Evolutionary conservation across 352 stramenopile genomes (phyloP).

Genomic region (Thraustochytrium sp.): DNA sequence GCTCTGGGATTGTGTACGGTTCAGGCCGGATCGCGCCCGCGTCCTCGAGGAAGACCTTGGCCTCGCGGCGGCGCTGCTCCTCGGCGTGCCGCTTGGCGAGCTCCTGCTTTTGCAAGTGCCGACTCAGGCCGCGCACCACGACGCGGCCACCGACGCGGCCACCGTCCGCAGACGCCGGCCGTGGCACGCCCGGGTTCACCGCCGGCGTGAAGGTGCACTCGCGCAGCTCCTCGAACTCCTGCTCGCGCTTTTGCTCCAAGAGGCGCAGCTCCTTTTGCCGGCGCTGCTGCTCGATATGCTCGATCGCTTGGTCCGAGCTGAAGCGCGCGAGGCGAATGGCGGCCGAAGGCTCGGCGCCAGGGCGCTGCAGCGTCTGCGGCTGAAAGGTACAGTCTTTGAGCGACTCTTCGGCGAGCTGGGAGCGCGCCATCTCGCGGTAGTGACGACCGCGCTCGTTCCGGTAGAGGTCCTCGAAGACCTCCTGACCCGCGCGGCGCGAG

Average conservation of each 20-base stretch:
- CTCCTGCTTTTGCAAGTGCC: constrained; percentile 69
- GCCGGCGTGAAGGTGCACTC: constrained; percentile 20
- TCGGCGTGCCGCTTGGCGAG: constrained; percentile 62
- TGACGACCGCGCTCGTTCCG: constrained; percentile 44
- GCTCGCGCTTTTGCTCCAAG: constrained; percentile 17
- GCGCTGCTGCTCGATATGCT: not conserved
- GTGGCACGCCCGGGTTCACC: constrained; percentile 36
- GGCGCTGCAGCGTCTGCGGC: constrained; percentile 53
- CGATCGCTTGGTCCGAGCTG: not conserved
- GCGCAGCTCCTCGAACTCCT: constrained; percentile 10
- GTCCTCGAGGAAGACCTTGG: constrained; percentile 43
- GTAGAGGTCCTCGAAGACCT: constrained; percentile 42
- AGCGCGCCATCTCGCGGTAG: constrained; percentile 55
- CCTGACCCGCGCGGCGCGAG: constrained; percentile 30
- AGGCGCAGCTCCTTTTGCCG: not conserved
- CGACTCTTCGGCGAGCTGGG: constrained; percentile 46
- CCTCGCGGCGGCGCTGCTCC: constrained; percentile 51
- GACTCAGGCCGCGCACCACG: constrained; percentile 66
- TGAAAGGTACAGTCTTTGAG: constrained; percentile 71
- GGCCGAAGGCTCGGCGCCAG: not conserved
- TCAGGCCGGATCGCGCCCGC: not conserved
- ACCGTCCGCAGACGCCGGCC: not conserved
- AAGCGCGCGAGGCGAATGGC: not conserved
- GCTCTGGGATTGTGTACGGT: constrained; percentile 28
- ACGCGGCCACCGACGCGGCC: constrained; percentile 48